A percentile compares a stretch with the other conserved stretches of the same genome.
Conservation (phyloP, 192 early-diverging fungal species). For the Umbelopsis isabellina region DNA sequence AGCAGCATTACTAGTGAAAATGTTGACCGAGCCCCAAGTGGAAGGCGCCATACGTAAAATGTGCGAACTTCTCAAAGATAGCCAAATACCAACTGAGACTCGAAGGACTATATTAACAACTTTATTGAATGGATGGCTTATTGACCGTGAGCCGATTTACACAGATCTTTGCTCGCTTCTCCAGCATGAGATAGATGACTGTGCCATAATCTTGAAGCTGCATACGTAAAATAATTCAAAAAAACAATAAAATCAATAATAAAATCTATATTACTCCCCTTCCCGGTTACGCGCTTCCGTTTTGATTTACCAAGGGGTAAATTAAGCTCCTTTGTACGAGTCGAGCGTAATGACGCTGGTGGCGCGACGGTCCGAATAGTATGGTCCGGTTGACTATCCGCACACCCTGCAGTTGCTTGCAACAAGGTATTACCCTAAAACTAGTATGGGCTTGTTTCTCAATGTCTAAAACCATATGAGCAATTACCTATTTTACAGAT, state of each 20-base stretch:
- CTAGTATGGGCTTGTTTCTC: too few species aligned
- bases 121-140: constrained; percentile 11
- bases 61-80: constrained; percentile 29
- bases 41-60: constrained; percentile 36
- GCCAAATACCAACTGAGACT: constrained; percentile 1
- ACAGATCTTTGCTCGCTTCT: constrained; percentile 4
- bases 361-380: too few species aligned
- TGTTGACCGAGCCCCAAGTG: constrained; percentile 34
- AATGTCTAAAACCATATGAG: too few species aligned
- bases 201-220: constrained; percentile 1
- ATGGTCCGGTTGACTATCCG: too few species aligned
- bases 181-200: constrained; percentile 9
- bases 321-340: too few species aligned
- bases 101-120: background rate
- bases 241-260: background rate
- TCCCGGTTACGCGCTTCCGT: background rate
- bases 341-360: too few species aligned
- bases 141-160: constrained; percentile 15
- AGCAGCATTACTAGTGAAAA: constrained; percentile 34
- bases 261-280: background rate
- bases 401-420: too few species aligned
- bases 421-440: too few species aligned
- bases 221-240: background rate
- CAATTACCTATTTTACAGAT: background rate
- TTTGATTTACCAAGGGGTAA: too few species aligned